Percentiles rank a stretch among this genome's conserved stretches.
These are phyloP conservation scores for Ordospora pajunii DNA, from an alignment of 371 early-diverging fungal species.

Conservation along the genomic window DNA sequence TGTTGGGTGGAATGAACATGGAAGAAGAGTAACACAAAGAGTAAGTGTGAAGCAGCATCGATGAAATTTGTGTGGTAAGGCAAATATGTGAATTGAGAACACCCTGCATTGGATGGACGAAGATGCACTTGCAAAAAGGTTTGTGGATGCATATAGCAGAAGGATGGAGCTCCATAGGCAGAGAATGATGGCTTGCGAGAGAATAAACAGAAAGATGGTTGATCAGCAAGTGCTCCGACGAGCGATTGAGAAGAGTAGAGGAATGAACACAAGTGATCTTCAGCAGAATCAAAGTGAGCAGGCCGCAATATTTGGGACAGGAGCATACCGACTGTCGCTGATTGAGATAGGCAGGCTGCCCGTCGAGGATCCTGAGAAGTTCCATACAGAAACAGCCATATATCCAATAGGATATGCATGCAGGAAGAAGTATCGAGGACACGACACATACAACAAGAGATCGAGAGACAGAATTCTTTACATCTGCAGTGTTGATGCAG, in stretches of 20 bases:
- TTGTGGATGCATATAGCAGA: not conserved
- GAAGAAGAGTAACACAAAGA: too few species aligned
- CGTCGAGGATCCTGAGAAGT: conserved; percentile 24
- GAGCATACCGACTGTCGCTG: not conserved
- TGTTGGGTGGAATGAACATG: too few species aligned
- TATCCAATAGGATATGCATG: conserved; percentile 43
- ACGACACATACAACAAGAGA: not conserved
- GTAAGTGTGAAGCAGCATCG: too few species aligned
- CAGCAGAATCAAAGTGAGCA: not conserved
- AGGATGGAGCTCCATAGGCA: not conserved
- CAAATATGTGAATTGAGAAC: too few species aligned
- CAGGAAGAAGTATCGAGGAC: conserved; percentile 32
- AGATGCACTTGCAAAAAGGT: not conserved
- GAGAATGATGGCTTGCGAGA: not conserved
- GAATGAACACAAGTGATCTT: not conserved
- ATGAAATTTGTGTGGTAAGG: too few species aligned
- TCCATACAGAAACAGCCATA: conserved; percentile 38
- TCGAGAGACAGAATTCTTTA: conserved; percentile 37
- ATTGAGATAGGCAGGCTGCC: conserved; percentile 44
- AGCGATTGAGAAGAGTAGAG: not conserved
- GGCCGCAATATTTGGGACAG: conserved; percentile 3
- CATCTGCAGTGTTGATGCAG: conserved; percentile 20
- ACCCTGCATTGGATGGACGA: not conserved
- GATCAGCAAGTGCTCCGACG: not conserved
- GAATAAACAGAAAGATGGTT: not conserved